Base-by-base conservation (phyloP, 192 early-diverging fungal genomes). In the Pilaira anomala region DNA sequence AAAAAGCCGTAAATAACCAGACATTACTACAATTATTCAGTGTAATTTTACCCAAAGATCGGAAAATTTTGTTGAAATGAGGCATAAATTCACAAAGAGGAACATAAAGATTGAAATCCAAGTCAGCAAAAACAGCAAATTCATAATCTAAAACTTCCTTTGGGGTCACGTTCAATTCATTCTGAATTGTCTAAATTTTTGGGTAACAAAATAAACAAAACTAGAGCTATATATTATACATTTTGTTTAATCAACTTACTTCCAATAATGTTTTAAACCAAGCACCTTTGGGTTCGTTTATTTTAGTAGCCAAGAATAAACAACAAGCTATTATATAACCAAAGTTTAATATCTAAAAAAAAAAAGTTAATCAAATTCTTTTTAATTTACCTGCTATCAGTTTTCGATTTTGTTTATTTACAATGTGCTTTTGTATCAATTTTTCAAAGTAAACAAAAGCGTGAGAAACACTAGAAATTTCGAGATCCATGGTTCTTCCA, bases 381-480 rank as follows among this genome's bases (percentile, higher is more conserved):
- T 55, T n/a, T 55, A 11, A 56, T 4, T 16, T 60, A 60, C 58
- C 91, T 42, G 83, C 91, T 21, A 88, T 76, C 6, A 91, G 62
- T 62, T 83, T 83, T 45, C 90, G 82, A 67, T 89, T 95, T 39
- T 71, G 74, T 74, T 92, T 89, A 41, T 62, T 77, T 2, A 89
- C 90, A 40, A 81, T 70, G n/a, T 81, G 78, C 74, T 91, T 93
- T 42, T 91, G 59, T 21, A 94, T 80, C 7, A 98, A 85, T 71
- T 97, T 98, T 68, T 98, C 97, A 76, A 98, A 92, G 69, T 94
- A 97, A 0, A 92, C 94, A 81, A 86, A 94, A 11, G 91, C 87
- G 21, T 82, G 80, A 0, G 97, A 94, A 8, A 95, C 83, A 29
- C 85, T 93, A 3, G 92, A 93, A 14, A 94, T 76, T 73, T 98